phyloP scores from a whole-genome alignment of 1,284 basidiomycete species.

The Cystobasidium slooffiae region DNA sequence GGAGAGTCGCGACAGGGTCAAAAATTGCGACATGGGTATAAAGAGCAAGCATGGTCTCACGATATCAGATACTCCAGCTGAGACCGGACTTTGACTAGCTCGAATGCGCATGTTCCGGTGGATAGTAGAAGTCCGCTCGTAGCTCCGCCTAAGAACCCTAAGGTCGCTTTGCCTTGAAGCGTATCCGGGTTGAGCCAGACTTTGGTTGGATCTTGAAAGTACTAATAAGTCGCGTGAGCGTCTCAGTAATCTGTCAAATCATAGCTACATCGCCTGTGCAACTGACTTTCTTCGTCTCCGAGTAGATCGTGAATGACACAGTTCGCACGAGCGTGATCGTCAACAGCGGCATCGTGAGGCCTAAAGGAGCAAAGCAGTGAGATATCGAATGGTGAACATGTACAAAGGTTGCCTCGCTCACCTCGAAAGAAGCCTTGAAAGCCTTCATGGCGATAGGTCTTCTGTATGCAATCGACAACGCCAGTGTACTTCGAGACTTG shows the following conservation, averaged over 20 bases:
- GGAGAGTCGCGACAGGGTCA: neutral
- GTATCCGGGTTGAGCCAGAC: constrained; percentile 65
- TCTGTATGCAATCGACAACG: constrained; percentile 52
- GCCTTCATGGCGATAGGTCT: constrained; percentile 78
- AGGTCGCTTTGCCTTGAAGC: constrained; percentile 71
- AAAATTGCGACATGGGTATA: too few relatives aligned
- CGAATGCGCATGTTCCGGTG: constrained; percentile 67
- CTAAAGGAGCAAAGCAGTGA: constrained; percentile 9
- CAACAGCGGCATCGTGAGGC: constrained; percentile 81
- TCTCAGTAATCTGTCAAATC: constrained; percentile 3
- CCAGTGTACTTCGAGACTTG: constrained; percentile 67
- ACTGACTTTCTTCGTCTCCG: constrained; percentile 37
- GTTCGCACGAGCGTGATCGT: constrained; percentile 95
- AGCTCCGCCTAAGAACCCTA: constrained; percentile 77
- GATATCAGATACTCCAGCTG: constrained; percentile 95
- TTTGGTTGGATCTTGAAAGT: constrained; percentile 58
- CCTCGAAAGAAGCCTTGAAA: constrained; percentile 88
- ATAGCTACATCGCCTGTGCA: too few relatives aligned
- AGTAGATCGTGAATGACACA: constrained; percentile 60
- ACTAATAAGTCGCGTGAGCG: constrained; percentile 50
- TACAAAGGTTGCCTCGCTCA: constrained; percentile 54
- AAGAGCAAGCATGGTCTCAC: neutral
- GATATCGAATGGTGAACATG: neutral
- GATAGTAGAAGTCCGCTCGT: constrained; percentile 68
- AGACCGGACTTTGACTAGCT: constrained; percentile 81